A percentile compares a stretch with the other conserved stretches of the same genome.
These are phyloP conservation scores for Aspergillus incahuasiensis DNA, from an alignment of 495 filamentous ascomycete species.

Conservation along the genomic window DNA sequence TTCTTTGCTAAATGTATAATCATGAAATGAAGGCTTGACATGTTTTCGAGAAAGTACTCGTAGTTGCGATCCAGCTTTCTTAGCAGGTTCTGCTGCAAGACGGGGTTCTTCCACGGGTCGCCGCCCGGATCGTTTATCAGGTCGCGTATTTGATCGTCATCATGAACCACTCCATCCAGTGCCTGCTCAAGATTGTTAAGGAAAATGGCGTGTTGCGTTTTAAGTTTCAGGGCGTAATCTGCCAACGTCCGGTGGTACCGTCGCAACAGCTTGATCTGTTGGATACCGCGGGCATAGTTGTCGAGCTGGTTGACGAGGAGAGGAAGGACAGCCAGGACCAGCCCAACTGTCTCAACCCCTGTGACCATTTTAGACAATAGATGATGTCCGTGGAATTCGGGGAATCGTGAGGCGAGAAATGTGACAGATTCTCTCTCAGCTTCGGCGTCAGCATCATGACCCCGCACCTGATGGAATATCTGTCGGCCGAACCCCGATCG, in stretches of 20 bases:
- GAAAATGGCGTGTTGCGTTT: slow-evolving; percentile 18
- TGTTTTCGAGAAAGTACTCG: slow-evolving; percentile 7
- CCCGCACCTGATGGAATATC: no score
- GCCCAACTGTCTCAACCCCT: slow-evolving; percentile 23
- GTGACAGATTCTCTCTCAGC: no score
- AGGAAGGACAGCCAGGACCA: slow-evolving; percentile 25
- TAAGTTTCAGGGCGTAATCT: slow-evolving; percentile 12
- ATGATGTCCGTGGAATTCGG: no score
- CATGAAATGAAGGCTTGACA: not conserved
- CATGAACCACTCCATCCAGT: slow-evolving; percentile 19
- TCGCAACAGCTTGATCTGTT: slow-evolving; percentile 17
- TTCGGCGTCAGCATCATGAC: no score
- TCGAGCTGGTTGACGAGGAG: slow-evolving; percentile 26
- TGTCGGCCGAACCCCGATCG: no score
- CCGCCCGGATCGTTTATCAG: slow-evolving; percentile 14
- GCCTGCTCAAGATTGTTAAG: slow-evolving; percentile 24
- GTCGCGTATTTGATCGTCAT: slow-evolving; percentile 9
- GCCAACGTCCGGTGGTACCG: slow-evolving; percentile 20
- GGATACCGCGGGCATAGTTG: slow-evolving; percentile 22
- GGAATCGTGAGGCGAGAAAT: no score
- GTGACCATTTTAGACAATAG: no score
- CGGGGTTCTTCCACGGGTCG: slow-evolving; percentile 7
- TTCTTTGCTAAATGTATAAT: not conserved
- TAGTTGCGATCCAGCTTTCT: slow-evolving; percentile 16
- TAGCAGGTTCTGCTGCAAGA: slow-evolving; percentile 6